These are phyloP conservation scores for Nakazawaea pomicola DNA, from an alignment of 805 yeast species.

Conservation along the genomic window DNA sequence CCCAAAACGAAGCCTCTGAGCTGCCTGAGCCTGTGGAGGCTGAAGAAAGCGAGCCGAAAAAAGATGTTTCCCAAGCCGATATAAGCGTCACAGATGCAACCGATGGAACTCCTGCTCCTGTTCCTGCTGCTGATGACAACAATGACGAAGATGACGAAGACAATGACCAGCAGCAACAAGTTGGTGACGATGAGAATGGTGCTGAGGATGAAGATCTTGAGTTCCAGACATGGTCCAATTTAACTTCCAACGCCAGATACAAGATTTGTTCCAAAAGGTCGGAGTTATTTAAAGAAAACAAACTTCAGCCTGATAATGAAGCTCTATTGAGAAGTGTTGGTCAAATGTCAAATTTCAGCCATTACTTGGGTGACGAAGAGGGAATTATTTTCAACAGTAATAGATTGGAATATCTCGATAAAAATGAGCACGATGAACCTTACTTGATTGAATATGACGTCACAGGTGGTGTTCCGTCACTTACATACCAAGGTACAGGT, in stretches of 20 bases:
- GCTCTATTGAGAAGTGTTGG: constrained; percentile 64
- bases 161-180: constrained; percentile 22
- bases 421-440: constrained; percentile 53
- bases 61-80: constrained; percentile 6
- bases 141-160: constrained; percentile 36
- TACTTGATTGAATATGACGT: constrained; percentile 81
- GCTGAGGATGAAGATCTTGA: constrained; percentile 73
- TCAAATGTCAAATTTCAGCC: constrained; percentile 60
- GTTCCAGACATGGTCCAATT: constrained; percentile 75
- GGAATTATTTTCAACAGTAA: constrained; percentile 24
- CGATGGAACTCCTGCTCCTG: constrained; percentile 17
- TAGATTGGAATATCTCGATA: constrained; percentile 32
- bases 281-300: constrained; percentile 54
- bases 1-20: background rate
- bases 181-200: constrained; percentile 31
- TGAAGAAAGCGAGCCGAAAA: background rate
- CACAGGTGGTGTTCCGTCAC: constrained; percentile 71
- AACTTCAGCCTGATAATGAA: constrained; percentile 58
- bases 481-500: constrained; percentile 48
- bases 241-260: constrained; percentile 75
- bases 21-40: background rate
- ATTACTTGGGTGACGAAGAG: constrained; percentile 35
- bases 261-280: constrained; percentile 68
- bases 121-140: constrained; percentile 39
- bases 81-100: constrained; percentile 13